These are phyloP conservation scores for Plasmopara halstedii DNA, from an alignment of 352 stramenopile genomes.

Conservation along the genomic window DNA sequence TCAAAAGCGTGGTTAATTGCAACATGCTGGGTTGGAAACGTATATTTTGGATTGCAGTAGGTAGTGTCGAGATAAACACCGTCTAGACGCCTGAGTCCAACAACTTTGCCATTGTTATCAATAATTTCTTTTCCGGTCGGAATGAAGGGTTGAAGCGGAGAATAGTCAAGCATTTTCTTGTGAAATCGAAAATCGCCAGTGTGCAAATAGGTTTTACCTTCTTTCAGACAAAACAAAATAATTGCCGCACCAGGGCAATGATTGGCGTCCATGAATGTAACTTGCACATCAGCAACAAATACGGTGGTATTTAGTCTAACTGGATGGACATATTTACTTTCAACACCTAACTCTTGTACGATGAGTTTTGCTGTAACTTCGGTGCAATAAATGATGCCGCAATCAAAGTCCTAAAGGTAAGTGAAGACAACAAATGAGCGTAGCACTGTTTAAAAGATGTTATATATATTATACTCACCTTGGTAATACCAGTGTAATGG, in stretches of 20 bases:
- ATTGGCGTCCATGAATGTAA: conserved; percentile 95
- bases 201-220: conserved; percentile 86
- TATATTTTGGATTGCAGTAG: conserved; percentile 94
- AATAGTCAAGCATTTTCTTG: conserved; percentile 60
- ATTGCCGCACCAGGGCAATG: conserved; percentile 95
- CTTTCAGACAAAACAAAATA: conserved; percentile 89
- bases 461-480: conserved; percentile 19
- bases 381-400: conserved; percentile 95
- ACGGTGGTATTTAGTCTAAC: conserved; percentile 86
- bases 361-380: conserved; percentile 89
- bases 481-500: conserved; percentile 91
- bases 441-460: neutral
- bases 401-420: conserved; percentile 63
- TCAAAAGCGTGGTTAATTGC: conserved; percentile 52
- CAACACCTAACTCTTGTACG: conserved; percentile 86
- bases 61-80: conserved; percentile 95
- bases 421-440: neutral
- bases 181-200: conserved; percentile 86
- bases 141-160: conserved; percentile 41
- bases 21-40: conserved; percentile 85
- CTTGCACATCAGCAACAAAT: conserved; percentile 78
- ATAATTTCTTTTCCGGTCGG: conserved; percentile 17
- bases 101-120: conserved; percentile 20
- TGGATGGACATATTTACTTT: conserved; percentile 87
- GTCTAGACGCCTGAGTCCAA: conserved; percentile 37